Evolutionary conservation across 768 basidiomycete species (phyloP).

Genomic region (Calocybe indica): DNA sequence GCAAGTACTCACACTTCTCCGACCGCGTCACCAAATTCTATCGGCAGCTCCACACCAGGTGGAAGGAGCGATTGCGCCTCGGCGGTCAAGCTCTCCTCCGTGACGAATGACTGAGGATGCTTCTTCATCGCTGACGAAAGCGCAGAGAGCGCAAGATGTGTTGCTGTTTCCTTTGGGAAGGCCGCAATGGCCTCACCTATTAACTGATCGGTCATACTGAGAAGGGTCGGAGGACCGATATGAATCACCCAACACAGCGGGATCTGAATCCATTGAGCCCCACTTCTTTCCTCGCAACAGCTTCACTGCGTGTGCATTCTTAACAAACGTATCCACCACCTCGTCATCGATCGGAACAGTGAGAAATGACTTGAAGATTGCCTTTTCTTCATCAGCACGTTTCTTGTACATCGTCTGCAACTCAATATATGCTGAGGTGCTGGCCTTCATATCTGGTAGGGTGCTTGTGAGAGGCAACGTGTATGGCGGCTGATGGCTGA

Average conservation of each 20-base stretch:
- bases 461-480: conserved; percentile 80
- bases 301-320: conserved; percentile 72
- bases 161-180: conserved; percentile 52
- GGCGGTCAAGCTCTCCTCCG: conserved; percentile 44
- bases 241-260: conserved; percentile 40
- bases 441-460: conserved; percentile 95
- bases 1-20: conserved; percentile 69
- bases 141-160: conserved; percentile 72
- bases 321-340: conserved; percentile 67
- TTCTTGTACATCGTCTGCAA: conserved; percentile 83
- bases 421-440: conserved; percentile 75
- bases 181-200: conserved; percentile 21
- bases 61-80: conserved; percentile 49
- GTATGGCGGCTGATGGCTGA: conserved; percentile 47
- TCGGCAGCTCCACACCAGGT: conserved; percentile 41
- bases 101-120: conserved; percentile 28
- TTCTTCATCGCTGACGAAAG: conserved; percentile 29
- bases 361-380: conserved; percentile 44
- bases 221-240: background rate
- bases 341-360: conserved; percentile 40
- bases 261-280: conserved; percentile 49
- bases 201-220: conserved; percentile 2
- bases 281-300: conserved; percentile 59
- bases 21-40: conserved; percentile 51
- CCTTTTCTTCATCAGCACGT: conserved; percentile 68